These are phyloP conservation scores for Rhododendron henanense DNA, from an alignment of 148 eudicot species.

Conservation along the genomic window DNA sequence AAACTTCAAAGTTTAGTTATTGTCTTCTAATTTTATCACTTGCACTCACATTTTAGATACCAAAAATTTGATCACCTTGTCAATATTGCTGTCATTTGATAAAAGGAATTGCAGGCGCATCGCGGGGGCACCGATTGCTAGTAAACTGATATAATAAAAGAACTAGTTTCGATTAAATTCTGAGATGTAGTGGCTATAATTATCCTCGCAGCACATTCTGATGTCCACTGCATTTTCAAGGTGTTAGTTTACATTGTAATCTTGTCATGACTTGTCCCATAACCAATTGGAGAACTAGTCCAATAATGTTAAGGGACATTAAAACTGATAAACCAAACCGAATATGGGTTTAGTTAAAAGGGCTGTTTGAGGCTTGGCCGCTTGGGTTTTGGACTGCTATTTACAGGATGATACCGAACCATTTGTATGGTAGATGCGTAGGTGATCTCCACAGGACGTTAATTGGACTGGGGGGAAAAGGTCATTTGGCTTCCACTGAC, in stretches of 20 bases:
- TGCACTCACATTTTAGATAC: neutral
- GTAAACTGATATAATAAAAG: neutral
- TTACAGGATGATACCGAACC: neutral
- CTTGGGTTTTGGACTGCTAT: neutral
- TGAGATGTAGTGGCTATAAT: neutral
- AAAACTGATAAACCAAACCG: neutral
- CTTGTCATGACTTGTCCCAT: neutral
- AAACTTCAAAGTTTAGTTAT: neutral
- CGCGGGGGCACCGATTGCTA: neutral
- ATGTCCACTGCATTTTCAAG: neutral
- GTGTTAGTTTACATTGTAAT: neutral
- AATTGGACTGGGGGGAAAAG: neutral
- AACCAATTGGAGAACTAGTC: neutral
- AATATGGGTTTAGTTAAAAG: neutral
- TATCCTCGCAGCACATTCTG: neutral
- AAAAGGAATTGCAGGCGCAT: neutral
- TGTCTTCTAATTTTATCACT: neutral
- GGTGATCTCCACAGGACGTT: neutral
- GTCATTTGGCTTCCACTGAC: neutral
- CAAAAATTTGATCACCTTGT: neutral
- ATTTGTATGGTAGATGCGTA: neutral
- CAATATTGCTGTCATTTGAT: neutral
- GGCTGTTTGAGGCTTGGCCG: neutral
- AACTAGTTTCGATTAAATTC: neutral
- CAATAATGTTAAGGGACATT: neutral